phyloP scores from a whole-genome alignment of 2,329 filamentous ascomycete genomes.

The Trichophyton verrucosum region DNA sequence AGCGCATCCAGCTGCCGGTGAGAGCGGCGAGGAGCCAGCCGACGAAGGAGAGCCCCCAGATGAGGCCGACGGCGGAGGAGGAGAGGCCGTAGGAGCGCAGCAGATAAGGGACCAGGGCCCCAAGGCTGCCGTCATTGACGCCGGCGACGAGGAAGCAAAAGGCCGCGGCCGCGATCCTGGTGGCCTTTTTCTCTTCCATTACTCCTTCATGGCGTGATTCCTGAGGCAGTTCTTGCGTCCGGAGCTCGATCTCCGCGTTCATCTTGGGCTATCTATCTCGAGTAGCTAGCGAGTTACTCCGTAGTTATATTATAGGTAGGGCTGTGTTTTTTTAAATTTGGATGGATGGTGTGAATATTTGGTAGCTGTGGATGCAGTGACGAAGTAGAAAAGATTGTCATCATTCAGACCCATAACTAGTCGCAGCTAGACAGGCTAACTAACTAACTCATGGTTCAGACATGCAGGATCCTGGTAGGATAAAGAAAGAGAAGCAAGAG shows the following conservation, averaged over 20 bases:
- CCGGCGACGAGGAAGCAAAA: constrained; percentile 56
- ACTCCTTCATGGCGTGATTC: not conserved
- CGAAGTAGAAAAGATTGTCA: too few species aligned
- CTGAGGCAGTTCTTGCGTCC: not conserved
- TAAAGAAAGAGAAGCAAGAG: not conserved
- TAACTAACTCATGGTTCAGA: too few species aligned
- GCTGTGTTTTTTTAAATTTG: too few species aligned
- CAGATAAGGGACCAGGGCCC: constrained; percentile 51
- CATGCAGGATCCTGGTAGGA: too few species aligned
- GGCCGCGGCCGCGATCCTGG: constrained; percentile 42
- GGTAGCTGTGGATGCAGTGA: too few species aligned
- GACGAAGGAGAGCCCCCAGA: constrained; percentile 45
- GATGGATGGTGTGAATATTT: too few species aligned
- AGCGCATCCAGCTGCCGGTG: constrained; percentile 42
- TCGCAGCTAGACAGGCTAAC: too few species aligned
- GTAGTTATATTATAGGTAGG: too few species aligned
- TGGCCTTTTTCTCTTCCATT: not conserved
- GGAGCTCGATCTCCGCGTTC: not conserved
- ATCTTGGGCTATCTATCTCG: not conserved
- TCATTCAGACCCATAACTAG: too few species aligned
- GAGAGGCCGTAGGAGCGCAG: constrained; percentile 44
- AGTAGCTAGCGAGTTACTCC: too few species aligned
- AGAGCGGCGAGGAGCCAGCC: constrained; percentile 50
- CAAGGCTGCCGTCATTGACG: constrained; percentile 52
- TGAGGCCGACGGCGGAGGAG: constrained; percentile 40